Evolutionary conservation across 306 rosid species (phyloP), one percentile per base, ranked within the genome.

Genomic region (Inga oerstediana): DNA sequence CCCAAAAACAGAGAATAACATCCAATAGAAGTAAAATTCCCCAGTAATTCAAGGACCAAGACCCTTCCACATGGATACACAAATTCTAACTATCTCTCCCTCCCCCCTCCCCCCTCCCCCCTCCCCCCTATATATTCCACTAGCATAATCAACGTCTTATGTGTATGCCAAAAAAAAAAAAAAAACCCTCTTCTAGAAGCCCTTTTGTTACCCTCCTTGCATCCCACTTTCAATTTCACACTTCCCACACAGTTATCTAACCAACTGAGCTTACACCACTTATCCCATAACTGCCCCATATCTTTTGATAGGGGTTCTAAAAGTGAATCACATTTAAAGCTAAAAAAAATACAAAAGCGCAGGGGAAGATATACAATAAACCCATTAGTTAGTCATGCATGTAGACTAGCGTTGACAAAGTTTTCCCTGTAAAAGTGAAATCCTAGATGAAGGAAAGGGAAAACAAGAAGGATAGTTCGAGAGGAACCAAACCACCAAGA

Each of bases 301-400:
- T 58, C 65, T 20, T 58, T 58, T n/a, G 13, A 20, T n/a, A 7
- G 13, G 30, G 65, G 14, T n/a, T 58, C 32, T 58, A n/a, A 58
- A 58, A 58, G 65, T 81, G 74, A 68, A 74, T 73, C 64, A 48
- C 35, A 74, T 65, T 52, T 10, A 77, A 83, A 48, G 71, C 56
- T 44, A 62, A 64, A 45, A 51, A 72, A 72, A 65, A 37, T n/a
- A 15, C 72, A 41, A 24, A 59, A 49, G 65, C 43, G 22, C 4
- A 39, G 61, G 41, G 34, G 81, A 75, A 74, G 67, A 80, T 32
- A 69, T 56, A 41, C 59, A 32, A 39, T 41, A 35, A 41, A 35
- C 39, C 14, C 41, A 83, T 32, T 59, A 43, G 24, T 19, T 35
- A 22, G 77, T 48, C 77, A 56, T 64, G 37, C n/a, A 74, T 20